A percentile compares a stretch with the other conserved stretches of the same genome.
These are phyloP conservation scores for Phallus indusiatus DNA, from an alignment of 768 basidiomycete species.

Conservation along the genomic window DNA sequence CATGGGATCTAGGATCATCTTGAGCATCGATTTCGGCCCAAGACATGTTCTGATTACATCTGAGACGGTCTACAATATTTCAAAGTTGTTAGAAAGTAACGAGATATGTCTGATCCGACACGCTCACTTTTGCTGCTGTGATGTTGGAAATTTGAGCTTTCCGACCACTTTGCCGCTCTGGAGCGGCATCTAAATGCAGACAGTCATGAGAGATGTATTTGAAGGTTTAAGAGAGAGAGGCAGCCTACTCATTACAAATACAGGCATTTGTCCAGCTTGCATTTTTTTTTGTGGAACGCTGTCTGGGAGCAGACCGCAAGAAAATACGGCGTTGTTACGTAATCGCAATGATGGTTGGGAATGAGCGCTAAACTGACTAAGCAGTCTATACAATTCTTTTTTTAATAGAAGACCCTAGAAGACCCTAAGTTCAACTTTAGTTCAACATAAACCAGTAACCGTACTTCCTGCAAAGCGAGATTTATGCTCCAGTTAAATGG, in stretches of 20 bases:
- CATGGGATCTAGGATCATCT: slow-evolving; percentile 99
- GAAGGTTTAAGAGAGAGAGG: neutral
- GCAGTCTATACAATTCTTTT: neutral
- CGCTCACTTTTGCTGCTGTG: slow-evolving; percentile 83
- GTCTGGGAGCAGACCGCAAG: neutral
- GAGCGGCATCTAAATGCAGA: slow-evolving; percentile 67
- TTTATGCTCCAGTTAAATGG: slow-evolving; percentile 1
- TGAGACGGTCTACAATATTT: slow-evolving; percentile 69
- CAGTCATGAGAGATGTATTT: neutral
- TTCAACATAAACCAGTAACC: neutral
- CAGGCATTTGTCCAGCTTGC: slow-evolving; percentile 52
- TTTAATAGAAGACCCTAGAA: no score
- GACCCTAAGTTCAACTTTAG: neutral
- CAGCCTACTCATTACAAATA: slow-evolving; percentile 73
- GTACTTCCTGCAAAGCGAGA: neutral
- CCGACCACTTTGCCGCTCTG: slow-evolving; percentile 86
- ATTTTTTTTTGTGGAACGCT: neutral
- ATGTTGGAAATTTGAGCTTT: slow-evolving; percentile 97
- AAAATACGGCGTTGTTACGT: neutral
- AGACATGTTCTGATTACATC: slow-evolving; percentile 97
- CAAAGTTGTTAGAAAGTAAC: neutral
- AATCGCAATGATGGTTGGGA: neutral
- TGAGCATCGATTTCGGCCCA: slow-evolving; percentile 96
- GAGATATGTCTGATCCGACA: neutral
- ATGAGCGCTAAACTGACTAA: neutral